Evolutionary conservation across 2,329 filamentous ascomycete genomes (phyloP).

Genomic region (Thielaviopsis euricoi): DNA sequence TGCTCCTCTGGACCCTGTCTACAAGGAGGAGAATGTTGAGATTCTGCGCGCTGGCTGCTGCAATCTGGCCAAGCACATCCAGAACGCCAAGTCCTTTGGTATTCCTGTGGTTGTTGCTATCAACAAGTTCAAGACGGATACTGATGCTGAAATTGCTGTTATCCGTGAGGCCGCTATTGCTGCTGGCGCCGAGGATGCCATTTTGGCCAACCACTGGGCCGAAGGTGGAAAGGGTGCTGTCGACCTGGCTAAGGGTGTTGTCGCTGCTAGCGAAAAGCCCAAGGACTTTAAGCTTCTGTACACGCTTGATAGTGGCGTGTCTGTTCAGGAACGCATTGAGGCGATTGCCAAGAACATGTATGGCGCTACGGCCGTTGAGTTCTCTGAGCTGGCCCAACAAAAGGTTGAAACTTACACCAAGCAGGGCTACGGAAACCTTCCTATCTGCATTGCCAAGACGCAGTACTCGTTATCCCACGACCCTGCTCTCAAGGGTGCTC

Average conservation of each 20-base stretch:
- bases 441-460: slow-evolving; percentile 95
- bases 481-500: slow-evolving; percentile 83
- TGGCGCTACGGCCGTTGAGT: slow-evolving; percentile 74
- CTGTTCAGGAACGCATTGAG: slow-evolving; percentile 79
- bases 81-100: slow-evolving; percentile 76
- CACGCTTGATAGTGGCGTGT: slow-evolving; percentile 44
- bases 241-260: slow-evolving; percentile 73
- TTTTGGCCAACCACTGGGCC: slow-evolving; percentile 92
- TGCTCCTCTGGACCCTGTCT: slow-evolving; percentile 69
- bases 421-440: slow-evolving; percentile 83
- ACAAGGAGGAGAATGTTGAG: slow-evolving; percentile 86
- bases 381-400: slow-evolving; percentile 84
- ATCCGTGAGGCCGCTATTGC: slow-evolving; percentile 81
- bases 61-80: slow-evolving; percentile 89
- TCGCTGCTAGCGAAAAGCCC: slow-evolving; percentile 65
- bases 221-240: slow-evolving; percentile 83
- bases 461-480: slow-evolving; percentile 95
- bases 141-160: slow-evolving; percentile 75
- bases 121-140: slow-evolving; percentile 92
- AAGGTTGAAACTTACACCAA: slow-evolving; percentile 91
- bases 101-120: slow-evolving; percentile 92
- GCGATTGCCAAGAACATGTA: slow-evolving; percentile 88
- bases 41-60: slow-evolving; percentile 78
- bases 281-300: slow-evolving; percentile 86
- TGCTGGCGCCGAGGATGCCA: slow-evolving; percentile 84